Conservation (phyloP, 768 basidiomycete genomes). For the Trametes elegans region DNA sequence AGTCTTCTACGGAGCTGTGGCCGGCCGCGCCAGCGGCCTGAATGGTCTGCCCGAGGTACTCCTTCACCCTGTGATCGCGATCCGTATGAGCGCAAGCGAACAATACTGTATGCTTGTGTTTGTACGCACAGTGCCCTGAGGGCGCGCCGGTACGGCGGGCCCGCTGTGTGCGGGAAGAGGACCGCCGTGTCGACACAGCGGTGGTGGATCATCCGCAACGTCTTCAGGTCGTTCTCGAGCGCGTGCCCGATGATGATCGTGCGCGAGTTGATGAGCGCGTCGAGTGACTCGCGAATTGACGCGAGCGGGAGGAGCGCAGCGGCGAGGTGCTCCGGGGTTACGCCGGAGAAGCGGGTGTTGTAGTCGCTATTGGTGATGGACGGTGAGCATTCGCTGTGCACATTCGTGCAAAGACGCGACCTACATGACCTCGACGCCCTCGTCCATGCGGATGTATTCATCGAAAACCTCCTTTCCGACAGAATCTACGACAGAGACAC, state of each 20-base stretch:
- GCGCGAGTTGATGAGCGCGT: constrained; percentile 66
- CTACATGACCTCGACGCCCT: constrained; percentile 75
- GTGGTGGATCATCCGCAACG: constrained; percentile 83
- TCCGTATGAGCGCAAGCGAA: neutral
- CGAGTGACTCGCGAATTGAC: constrained; percentile 65
- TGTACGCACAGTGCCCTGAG: constrained; percentile 71
- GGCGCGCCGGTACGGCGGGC: constrained; percentile 73
- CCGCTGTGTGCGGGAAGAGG: constrained; percentile 83
- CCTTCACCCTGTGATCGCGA: constrained; percentile 58
- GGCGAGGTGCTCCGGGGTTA: constrained; percentile 56
- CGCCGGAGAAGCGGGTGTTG: constrained; percentile 89
- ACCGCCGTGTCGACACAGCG: constrained; percentile 84
- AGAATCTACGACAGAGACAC: constrained; percentile 87
- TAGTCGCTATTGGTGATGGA: constrained; percentile 59
- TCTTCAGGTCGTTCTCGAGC: constrained; percentile 91
- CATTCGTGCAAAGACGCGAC: neutral
- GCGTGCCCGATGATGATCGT: constrained; percentile 91
- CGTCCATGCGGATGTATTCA: constrained; percentile 76
- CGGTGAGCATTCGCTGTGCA: neutral
- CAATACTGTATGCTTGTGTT: neutral
- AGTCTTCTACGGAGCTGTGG: constrained; percentile 91
- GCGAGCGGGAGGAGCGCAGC: constrained; percentile 65
- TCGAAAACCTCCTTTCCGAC: constrained; percentile 76
- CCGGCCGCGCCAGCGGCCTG: constrained; percentile 77
- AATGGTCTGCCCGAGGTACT: constrained; percentile 77